Conservation (phyloP, 148 eudicot species). For the Dysphania ambrosioides region DNA sequence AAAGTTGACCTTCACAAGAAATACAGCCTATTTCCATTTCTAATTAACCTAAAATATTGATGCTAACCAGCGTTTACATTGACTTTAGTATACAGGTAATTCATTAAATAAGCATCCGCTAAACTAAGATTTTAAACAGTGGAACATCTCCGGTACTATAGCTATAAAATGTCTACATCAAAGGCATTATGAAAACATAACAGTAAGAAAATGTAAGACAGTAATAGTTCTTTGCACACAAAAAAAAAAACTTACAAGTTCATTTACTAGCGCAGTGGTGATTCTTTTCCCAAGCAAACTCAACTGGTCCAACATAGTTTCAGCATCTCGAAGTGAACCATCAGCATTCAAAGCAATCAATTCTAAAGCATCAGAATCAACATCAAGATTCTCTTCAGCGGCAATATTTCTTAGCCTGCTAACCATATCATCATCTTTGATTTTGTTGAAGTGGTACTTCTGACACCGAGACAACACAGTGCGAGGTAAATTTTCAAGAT, state of each 20-base stretch:
- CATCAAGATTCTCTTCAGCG: constrained; percentile 66
- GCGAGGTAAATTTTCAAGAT: constrained; percentile 85
- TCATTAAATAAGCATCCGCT: too few species aligned
- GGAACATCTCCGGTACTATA: not conserved
- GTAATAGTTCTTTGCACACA: too few species aligned
- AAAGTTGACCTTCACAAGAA: too few species aligned
- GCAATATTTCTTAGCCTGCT: constrained; percentile 62
- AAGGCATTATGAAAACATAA: constrained; percentile 2
- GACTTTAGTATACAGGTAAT: not conserved
- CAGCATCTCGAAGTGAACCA: constrained; percentile 94
- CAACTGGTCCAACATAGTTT: constrained; percentile 95
- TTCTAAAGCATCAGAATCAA: constrained; percentile 81
- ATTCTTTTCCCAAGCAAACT: constrained; percentile 87
- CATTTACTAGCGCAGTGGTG: constrained; percentile 80
- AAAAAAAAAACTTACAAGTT: constrained; percentile 94
- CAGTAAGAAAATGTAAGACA: constrained; percentile 13
- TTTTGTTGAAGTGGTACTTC: constrained; percentile 78
- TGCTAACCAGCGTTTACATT: not conserved
- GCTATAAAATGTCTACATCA: not conserved
- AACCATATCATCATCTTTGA: constrained; percentile 72
- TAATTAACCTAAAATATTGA: not conserved
- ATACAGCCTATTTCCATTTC: not conserved
- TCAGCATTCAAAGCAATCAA: constrained; percentile 89
- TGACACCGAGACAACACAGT: constrained; percentile 80
- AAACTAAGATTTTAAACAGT: not conserved